phyloP scores from a whole-genome alignment of 139 green algal genomes.

The Tetraselmis chui region DNA sequence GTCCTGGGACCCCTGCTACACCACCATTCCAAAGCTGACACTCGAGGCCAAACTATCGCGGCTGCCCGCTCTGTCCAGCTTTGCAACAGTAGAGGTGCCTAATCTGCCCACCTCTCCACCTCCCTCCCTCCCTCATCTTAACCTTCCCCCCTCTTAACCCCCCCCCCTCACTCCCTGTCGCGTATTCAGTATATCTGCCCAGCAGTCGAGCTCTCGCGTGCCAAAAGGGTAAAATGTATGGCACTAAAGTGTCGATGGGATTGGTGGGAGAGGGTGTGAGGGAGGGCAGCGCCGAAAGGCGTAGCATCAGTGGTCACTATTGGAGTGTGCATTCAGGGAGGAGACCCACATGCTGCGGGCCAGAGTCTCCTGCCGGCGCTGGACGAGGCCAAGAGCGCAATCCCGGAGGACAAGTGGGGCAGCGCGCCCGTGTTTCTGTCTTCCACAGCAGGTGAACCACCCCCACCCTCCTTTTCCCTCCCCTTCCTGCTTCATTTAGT shows the following conservation, averaged over 20 bases:
- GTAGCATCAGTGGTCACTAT: too few relatives aligned
- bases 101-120: background rate
- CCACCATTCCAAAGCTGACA: background rate
- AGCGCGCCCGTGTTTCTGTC: background rate
- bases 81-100: background rate
- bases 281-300: too few relatives aligned
- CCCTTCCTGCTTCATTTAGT: background rate
- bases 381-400: background rate
- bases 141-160: too few relatives aligned
- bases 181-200: too few relatives aligned
- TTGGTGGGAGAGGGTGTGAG: too few relatives aligned
- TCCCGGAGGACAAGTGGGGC: background rate
- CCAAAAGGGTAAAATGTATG: too few relatives aligned
- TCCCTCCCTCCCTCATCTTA: background rate
- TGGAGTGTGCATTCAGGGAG: too few relatives aligned
- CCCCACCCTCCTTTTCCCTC: background rate
- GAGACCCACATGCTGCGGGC: background rate
- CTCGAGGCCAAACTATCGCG: background rate
- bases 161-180: too few relatives aligned
- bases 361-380: background rate
- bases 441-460: background rate
- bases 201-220: too few relatives aligned
- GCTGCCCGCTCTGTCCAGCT: background rate
- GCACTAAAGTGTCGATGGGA: too few relatives aligned
- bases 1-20: constrained; percentile 8